Base-by-base conservation (phyloP, 306 rosid species). In the Quercus variabilis region DNA sequence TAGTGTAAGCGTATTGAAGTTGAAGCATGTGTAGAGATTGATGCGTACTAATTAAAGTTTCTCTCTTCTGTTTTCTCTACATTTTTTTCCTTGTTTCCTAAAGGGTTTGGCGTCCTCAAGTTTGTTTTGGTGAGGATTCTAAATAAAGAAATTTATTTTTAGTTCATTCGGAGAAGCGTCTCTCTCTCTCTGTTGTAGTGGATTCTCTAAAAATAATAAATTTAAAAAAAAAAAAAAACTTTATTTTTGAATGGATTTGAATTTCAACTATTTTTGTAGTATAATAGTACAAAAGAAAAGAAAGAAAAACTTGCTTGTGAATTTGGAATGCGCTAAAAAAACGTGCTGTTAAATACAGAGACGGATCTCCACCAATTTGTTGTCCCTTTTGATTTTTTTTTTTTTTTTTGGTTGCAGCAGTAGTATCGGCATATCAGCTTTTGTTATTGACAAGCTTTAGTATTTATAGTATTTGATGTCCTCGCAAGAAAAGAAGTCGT, bases 121-220 rank as follows among this genome's bases (percentile, higher is more conserved):
- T 89, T 87, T 90, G 82, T 91, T 88, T 90, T 89, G 99, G 99
- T 95, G 99, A 95, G 98, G 88, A 84, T 91, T 83, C 91, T 91
- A 91, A 88, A 65, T 84, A 86, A 88, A 88, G 89, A 90, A 90
- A 71, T 85, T 92, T 92, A 80, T 84, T 75, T 89, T 85, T 88
- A 85, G 69, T 91, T 80, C 91, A 83, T 87, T 87, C 84, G 85
- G 88, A 83, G 88, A 89, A 85, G 88, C 77, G 62, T 74, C 88
- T 84, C 77, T 23, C 77, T 23, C 23, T 80, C 80, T 75, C 80
- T 74, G 73, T 84, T 88, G 80, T 86, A 83, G 89, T 89, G 89
- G 90, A 81, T 79, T 86, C 88, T 83, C 83, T 86, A 2, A 38
- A n/a, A n/a, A n/a, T n/a, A n/a, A n/a, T n/a, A n/a, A n/a, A n/a